Conservation (phyloP, 176 grass and related monocot species). For the Aegilops tauschii region DNA sequence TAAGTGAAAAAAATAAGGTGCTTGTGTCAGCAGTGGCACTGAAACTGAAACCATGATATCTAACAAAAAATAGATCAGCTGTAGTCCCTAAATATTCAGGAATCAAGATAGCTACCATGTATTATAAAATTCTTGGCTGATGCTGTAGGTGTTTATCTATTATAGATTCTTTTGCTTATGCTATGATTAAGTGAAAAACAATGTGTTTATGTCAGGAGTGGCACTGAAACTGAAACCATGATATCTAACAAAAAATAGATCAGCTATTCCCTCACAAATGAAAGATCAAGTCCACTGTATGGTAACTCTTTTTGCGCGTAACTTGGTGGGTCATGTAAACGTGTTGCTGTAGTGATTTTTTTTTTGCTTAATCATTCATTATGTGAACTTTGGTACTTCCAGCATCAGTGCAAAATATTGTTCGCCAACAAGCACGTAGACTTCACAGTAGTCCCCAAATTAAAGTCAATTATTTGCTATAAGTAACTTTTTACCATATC, state of each 20-base stretch:
- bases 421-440: background rate
- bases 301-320: background rate
- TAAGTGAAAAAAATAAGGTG: background rate
- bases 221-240: background rate
- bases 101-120: background rate
- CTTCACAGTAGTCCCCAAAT: background rate
- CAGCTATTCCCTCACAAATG: conserved; percentile 24
- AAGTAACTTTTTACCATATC: background rate
- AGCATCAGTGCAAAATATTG: background rate
- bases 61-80: conserved; percentile 27
- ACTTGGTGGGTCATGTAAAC: background rate
- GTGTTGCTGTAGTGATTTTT: background rate
- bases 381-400: background rate
- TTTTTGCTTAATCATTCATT: conserved; percentile 10
- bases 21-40: background rate
- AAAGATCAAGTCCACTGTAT: background rate
- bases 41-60: conserved; percentile 5
- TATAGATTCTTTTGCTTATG: background rate
- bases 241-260: conserved; percentile 17
- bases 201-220: background rate
- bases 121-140: background rate
- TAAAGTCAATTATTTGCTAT: background rate
- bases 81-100: background rate
- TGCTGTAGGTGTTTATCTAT: background rate
- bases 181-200: background rate